These are phyloP conservation scores for Climacium dendroides DNA, from an alignment of 225 moss, liverwort and hornwort genomes.

Conservation along the genomic window DNA sequence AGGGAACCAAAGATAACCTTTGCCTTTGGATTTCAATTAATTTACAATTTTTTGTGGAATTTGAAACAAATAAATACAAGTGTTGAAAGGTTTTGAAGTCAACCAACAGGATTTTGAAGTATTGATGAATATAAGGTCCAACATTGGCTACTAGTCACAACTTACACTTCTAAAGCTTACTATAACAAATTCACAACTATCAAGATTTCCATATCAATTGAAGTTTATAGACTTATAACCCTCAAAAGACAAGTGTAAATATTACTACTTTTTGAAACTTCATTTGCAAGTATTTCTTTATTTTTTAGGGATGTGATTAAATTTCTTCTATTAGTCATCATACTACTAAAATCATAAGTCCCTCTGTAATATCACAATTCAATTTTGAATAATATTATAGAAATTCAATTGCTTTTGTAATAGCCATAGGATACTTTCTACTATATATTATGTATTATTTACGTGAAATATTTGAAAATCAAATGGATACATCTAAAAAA, in stretches of 20 bases:
- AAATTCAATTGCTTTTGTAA: no score
- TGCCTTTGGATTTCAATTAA: accelerated
- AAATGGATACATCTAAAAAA: no score
- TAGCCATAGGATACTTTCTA: no score
- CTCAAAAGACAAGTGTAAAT: accelerated
- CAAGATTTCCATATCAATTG: neutral
- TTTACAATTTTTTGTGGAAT: no score
- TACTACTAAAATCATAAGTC: no score
- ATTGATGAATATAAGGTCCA: neutral
- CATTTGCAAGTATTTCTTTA: neutral
- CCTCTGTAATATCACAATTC: no score
- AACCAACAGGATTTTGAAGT: neutral
- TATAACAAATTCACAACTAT: accelerated
- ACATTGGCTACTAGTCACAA: accelerated
- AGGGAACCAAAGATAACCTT: accelerated
- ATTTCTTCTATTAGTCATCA: neutral
- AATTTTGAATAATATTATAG: no score
- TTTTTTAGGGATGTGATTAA: neutral
- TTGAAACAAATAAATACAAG: neutral
- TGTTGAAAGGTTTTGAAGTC: neutral
- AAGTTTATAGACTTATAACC: neutral
- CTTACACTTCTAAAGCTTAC: neutral
- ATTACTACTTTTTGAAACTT: neutral
- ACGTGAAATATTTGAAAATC: no score
- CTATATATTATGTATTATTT: no score